phyloP scores from a whole-genome alignment of 2,329 filamentous ascomycete species.

The Clarireedia monteithiana region DNA sequence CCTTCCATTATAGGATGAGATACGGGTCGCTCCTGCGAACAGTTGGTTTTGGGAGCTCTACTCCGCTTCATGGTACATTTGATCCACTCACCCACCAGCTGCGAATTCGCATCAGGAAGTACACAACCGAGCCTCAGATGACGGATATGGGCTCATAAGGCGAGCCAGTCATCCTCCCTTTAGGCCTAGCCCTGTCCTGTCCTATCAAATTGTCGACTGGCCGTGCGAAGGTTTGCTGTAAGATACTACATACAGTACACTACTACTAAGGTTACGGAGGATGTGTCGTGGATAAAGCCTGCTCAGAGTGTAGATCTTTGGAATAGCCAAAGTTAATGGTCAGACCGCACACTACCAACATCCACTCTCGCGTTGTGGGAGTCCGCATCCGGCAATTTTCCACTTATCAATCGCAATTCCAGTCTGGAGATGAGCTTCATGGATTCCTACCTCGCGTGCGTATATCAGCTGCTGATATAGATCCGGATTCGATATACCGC shows the following conservation, averaged over 20 bases:
- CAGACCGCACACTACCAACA: background rate
- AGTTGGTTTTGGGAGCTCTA: too few species aligned
- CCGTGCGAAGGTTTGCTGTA: background rate
- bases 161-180: conserved; percentile 3
- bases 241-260: too few species aligned
- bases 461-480: background rate
- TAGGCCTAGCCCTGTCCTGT: background rate
- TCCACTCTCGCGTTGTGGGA: background rate
- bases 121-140: background rate
- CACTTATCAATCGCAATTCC: background rate
- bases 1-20: too few species aligned
- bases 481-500: background rate
- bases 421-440: background rate
- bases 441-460: background rate
- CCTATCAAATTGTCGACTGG: background rate
- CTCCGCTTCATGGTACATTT: background rate
- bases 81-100: background rate
- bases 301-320: background rate
- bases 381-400: background rate
- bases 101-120: background rate
- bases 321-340: background rate
- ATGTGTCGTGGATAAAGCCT: conserved; percentile 2
- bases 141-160: background rate
- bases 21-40: too few species aligned
- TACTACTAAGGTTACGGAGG: background rate